A percentile compares a stretch with the other conserved stretches of the same genome.
Evolutionary conservation across 306 rosid genomes (phyloP).

Genomic region (Vigna unguiculata): DNA sequence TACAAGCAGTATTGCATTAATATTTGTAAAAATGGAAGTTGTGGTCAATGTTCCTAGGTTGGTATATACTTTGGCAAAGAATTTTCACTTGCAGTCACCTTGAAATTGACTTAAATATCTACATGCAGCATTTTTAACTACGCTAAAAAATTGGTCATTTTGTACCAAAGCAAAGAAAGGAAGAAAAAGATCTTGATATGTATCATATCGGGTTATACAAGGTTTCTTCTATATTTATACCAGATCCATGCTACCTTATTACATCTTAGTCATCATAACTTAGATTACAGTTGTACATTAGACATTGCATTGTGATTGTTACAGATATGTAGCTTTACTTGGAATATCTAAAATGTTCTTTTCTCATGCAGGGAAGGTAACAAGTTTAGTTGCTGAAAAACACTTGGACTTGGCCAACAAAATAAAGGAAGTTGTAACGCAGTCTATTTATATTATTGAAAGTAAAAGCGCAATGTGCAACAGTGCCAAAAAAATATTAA

Average conservation of each 20-base stretch:
- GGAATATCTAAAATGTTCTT: slow-evolving; percentile 29
- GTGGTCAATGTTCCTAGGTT: neutral
- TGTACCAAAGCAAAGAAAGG: neutral
- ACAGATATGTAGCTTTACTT: neutral
- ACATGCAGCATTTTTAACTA: slow-evolving; percentile 10
- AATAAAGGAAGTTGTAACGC: slow-evolving; percentile 87
- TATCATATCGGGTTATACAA: neutral
- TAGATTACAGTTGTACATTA: neutral
- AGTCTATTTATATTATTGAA: too few relatives aligned
- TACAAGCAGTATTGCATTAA: neutral
- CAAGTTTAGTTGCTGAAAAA: slow-evolving; percentile 84
- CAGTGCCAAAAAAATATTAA: too few relatives aligned
- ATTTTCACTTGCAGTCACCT: slow-evolving; percentile 2
- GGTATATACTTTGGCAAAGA: slow-evolving; percentile 13
- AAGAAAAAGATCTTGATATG: neutral
- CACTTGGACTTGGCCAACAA: slow-evolving; percentile 65
- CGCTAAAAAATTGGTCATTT: neutral
- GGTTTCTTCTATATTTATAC: slow-evolving; percentile 16
- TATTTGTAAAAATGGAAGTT: neutral
- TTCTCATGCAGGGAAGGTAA: slow-evolving; percentile 81
- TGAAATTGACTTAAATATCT: slow-evolving; percentile 8
- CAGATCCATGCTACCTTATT: slow-evolving; percentile 15
- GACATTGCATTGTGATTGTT: slow-evolving; percentile 1
- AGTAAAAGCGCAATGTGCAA: too few relatives aligned
- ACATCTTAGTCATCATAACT: neutral